These are phyloP conservation scores for Decorospora gaudefroyi DNA, from an alignment of 2,329 filamentous ascomycete genomes.

Conservation along the genomic window DNA sequence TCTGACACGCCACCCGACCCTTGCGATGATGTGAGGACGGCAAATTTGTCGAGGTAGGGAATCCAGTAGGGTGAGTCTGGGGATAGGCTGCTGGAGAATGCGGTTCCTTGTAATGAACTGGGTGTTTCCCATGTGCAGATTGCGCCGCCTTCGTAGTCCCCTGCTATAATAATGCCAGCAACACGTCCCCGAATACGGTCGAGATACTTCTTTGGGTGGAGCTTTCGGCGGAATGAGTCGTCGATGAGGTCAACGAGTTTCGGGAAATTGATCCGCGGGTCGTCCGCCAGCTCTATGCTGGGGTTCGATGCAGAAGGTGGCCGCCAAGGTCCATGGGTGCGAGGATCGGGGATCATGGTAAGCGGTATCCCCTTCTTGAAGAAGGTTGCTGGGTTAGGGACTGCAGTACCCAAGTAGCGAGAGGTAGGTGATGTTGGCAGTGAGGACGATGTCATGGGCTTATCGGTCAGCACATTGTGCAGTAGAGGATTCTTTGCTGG, in stretches of 20 bases:
- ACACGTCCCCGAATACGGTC: slow-evolving; percentile 77
- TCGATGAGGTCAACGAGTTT: slow-evolving; percentile 87
- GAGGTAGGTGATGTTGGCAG: slow-evolving; percentile 62
- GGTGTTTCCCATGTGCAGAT: slow-evolving; percentile 93
- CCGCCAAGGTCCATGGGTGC: slow-evolving; percentile 64
- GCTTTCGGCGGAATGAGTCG: slow-evolving; percentile 84
- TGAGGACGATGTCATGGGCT: slow-evolving; percentile 89
- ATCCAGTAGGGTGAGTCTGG: slow-evolving; percentile 63
- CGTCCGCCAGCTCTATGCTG: slow-evolving; percentile 69
- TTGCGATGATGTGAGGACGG: slow-evolving; percentile 84
- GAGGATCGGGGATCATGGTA: slow-evolving; percentile 76
- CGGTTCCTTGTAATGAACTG: slow-evolving; percentile 52
- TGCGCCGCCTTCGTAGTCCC: slow-evolving; percentile 94
- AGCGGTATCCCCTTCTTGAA: slow-evolving; percentile 91
- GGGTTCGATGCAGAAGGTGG: slow-evolving; percentile 64
- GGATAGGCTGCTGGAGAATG: not conserved
- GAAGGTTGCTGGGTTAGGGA: slow-evolving; percentile 69
- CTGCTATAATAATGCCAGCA: slow-evolving; percentile 90
- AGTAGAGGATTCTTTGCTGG: slow-evolving; percentile 81
- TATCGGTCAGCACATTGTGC: slow-evolving; percentile 94
- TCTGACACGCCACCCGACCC: slow-evolving; percentile 92
- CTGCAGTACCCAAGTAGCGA: slow-evolving; percentile 37
- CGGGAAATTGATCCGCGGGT: slow-evolving; percentile 79
- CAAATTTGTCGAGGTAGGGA: slow-evolving; percentile 97
- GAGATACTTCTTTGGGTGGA: slow-evolving; percentile 84